These are phyloP conservation scores for Yamadazyma philogaea DNA, from an alignment of 805 yeast species.

Conservation along the genomic window DNA sequence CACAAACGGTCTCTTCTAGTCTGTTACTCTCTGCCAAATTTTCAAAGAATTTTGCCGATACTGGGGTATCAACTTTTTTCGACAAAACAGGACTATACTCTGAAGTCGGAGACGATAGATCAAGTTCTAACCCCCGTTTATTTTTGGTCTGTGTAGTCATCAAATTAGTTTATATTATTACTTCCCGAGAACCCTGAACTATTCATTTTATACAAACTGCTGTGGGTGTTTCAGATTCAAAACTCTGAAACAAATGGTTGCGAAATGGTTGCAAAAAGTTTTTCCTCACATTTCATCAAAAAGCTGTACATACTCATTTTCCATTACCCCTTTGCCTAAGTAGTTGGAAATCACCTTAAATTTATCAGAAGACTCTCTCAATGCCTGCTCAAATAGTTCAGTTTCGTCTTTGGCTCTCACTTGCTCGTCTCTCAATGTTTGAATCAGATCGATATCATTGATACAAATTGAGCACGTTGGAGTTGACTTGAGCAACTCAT, in stretches of 20 bases:
- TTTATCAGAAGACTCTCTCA: conserved; percentile 55
- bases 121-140: conserved; percentile 6
- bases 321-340: conserved; percentile 86
- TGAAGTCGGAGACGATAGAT: conserved; percentile 1
- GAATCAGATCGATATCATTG: conserved; percentile 65
- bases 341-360: conserved; percentile 77
- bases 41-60: conserved; percentile 14
- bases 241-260: not conserved
- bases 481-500: conserved; percentile 9
- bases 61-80: conserved; percentile 37
- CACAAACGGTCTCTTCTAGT: not conserved
- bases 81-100: conserved; percentile 3
- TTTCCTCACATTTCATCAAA: conserved; percentile 6
- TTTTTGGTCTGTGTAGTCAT: not conserved
- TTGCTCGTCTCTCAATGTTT: conserved; percentile 56
- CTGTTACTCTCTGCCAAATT: conserved; percentile 9
- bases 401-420: conserved; percentile 57
- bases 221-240: conserved; percentile 4
- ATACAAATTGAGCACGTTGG: conserved; percentile 70
- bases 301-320: conserved; percentile 27
- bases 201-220: not conserved
- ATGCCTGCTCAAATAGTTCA: conserved; percentile 58
- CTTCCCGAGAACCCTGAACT: not conserved
- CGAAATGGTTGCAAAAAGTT: conserved; percentile 3
- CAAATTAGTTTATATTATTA: not conserved